Base-by-base conservation (phyloP, 2,329 filamentous ascomycete species). In the Lasiodiplodia sp. region DNA sequence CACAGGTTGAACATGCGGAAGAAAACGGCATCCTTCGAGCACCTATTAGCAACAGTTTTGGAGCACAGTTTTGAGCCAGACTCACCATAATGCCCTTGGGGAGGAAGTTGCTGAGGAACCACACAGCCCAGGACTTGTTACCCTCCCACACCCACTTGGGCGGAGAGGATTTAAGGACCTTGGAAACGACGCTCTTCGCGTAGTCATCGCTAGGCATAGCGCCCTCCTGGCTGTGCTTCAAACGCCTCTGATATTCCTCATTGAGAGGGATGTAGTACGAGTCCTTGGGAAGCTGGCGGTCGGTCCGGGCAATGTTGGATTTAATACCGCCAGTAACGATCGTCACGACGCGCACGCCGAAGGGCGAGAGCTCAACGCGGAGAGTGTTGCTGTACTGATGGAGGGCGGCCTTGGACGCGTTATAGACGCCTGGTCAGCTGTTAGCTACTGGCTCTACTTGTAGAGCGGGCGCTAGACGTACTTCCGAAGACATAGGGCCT, bases 281-380 rank as follows among this genome's bases (percentile, higher is more conserved):
- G 56, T 81, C 80, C 10, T 80, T 76, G 2, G 80, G 78, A 10
- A 90, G 74, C 4, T 77, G 75, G 31, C 86, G 81, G 16, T 86
- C 75, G 5, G 79, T 81, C n/a, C 87, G 82, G 3, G 86, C 84
- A 72, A 90, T 88, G 38, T 86, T 86, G 52, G 83, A 86, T 74
- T 86, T 84, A 38, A 90, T 87, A 11, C 88, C 87, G 11, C 88
- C 88, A 1, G 88, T 90, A 7, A 90, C 78, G 5, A 85, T 75
- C 0, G 78, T 84, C 10, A 85, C 72, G 7, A 85, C 83, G 12
- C 79, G 76, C 8, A 85, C 83, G 8, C 80, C 82, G 18, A 85
- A 82, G 1, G 86, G 87, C 68, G 75, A 80, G 12, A 89, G 77
- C 73, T 90, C 87, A 21, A 89, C 83, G 14, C 88, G 83, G n/a